phyloP scores from a whole-genome alignment of 2,329 filamentous ascomycete genomes.

The Claviceps africana region DNA sequence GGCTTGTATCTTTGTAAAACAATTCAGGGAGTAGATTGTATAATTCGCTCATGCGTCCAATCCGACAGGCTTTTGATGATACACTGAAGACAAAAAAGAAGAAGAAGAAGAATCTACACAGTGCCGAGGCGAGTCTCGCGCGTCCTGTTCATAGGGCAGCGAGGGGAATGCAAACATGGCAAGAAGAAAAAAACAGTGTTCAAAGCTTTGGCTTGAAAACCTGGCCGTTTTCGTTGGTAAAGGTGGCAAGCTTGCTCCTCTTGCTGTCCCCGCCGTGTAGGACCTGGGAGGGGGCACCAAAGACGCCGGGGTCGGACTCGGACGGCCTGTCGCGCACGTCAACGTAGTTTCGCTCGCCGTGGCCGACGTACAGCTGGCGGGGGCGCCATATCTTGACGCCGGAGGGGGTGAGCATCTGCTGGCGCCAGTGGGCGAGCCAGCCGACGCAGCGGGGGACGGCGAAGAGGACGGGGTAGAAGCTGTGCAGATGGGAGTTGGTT shows the following conservation, averaged over 20 bases:
- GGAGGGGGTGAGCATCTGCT: slow-evolving; percentile 30
- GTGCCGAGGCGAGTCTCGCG: background rate
- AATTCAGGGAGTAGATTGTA: too few species aligned
- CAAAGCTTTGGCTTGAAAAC: slow-evolving; percentile 13
- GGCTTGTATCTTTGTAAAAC: too few species aligned
- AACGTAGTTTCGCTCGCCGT: slow-evolving; percentile 30
- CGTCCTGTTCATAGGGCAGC: background rate
- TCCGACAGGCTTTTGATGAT: too few species aligned
- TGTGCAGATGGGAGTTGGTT: slow-evolving; percentile 4
- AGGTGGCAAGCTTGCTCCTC: slow-evolving; percentile 25
- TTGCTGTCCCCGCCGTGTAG: slow-evolving; percentile 29
- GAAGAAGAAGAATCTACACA: background rate
- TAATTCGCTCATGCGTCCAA: background rate
- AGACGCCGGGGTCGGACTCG: slow-evolving; percentile 15
- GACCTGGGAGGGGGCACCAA: slow-evolving; percentile 23
- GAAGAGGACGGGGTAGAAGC: slow-evolving; percentile 36
- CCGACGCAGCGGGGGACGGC: slow-evolving; percentile 36
- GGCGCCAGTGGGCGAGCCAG: slow-evolving; percentile 38
- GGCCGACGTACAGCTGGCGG: slow-evolving; percentile 33
- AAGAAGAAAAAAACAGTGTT: background rate
- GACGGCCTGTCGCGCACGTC: slow-evolving; percentile 18
- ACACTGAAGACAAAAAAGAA: background rate
- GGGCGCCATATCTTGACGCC: slow-evolving; percentile 39
- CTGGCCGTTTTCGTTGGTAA: slow-evolving; percentile 22
- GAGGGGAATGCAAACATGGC: background rate